Evolutionary conservation across 2,329 filamentous ascomycete species (phyloP), one percentile per base, ranked within the genome.

Genomic region (Ascochyta clinopodiicola): DNA sequence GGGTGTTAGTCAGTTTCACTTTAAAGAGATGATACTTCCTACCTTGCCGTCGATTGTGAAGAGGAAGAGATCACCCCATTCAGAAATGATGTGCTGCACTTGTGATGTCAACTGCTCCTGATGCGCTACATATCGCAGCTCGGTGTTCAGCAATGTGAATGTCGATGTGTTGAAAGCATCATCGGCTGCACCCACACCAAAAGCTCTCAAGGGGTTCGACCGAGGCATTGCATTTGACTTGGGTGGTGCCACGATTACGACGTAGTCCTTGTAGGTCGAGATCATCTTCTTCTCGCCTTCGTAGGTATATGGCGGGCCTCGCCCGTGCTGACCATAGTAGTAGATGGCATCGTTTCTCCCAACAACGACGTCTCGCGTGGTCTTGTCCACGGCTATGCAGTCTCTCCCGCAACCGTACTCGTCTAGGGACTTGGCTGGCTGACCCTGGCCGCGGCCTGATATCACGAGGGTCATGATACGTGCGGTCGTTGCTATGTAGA

Each of bases 261-360:
- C 84, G 72, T 99, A 98, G 67, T 96, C 90, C 52, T 88, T 86
- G 75, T 90, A 95, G 13, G 90, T 85, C 39, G 86, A 83, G 32
- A 97, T 86, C 51, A 91, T 82, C 65, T 88, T 93, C 78, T 99
- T 99, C 6, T 90, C 87, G 5, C 91, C 90, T 72, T 99, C 94
- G 71, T 96, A 98, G 0, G 92, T 92, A 75, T 91, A 93, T 36
- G 92, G 94, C 1, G 92, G 89, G 0, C 92, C 92, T 56, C 93
- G 86, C 0, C 94, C 94, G 55, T 95, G 90, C 0, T 89, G 79
- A 0, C 89, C 90, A 76, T 98, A 99, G 56, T 91, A 93, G 77
- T 98, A 98, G 49, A 99, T 89, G 7, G 94, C 95, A 82, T 99
- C 96, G 64, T 97, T 92, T 57, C 95, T 83, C 1, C 89, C 95